A percentile compares a stretch with the other conserved stretches of the same genome.
These are phyloP conservation scores for Raffaelea ambrosiae DNA, from an alignment of 2,329 filamentous ascomycete species.

Conservation along the genomic window DNA sequence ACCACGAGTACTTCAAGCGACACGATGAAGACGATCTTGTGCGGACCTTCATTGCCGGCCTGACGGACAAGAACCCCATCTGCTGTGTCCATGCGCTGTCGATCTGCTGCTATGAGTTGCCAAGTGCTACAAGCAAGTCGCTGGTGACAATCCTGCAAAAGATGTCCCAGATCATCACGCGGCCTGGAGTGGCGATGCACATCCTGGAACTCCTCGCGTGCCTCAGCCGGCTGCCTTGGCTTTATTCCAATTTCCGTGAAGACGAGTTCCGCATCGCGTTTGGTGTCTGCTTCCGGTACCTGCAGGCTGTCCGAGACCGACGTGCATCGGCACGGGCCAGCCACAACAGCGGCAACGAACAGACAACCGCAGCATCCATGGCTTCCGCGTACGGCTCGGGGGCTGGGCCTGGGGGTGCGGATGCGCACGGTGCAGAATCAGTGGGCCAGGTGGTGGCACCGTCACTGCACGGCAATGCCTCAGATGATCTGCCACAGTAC, in stretches of 20 bases:
- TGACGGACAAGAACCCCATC: constrained; percentile 81
- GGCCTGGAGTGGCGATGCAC: constrained; percentile 83
- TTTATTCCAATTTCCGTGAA: constrained; percentile 82
- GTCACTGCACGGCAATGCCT: constrained; percentile 15
- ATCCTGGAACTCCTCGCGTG: constrained; percentile 93
- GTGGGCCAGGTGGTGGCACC: background rate
- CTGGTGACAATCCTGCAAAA: constrained; percentile 81
- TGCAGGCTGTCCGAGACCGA: constrained; percentile 76
- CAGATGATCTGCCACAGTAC: constrained; percentile 82
- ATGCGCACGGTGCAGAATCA: constrained; percentile 16
- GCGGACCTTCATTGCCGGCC: constrained; percentile 74
- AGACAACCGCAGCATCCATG: background rate
- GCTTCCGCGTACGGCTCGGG: background rate
- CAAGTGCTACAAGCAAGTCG: constrained; percentile 75
- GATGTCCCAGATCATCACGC: constrained; percentile 94
- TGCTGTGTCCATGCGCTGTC: constrained; percentile 91
- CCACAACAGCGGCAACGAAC: constrained; percentile 5
- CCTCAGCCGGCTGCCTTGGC: constrained; percentile 71
- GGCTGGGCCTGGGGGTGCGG: background rate
- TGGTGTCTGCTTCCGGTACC: constrained; percentile 86
- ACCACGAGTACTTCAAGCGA: constrained; percentile 77
- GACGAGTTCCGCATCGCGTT: constrained; percentile 93
- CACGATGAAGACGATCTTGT: constrained; percentile 85
- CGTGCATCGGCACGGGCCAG: constrained; percentile 39
- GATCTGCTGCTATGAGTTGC: constrained; percentile 91